Base-by-base conservation (phyloP, 805 yeast genomes). In the Myxozyma monticola region DNA sequence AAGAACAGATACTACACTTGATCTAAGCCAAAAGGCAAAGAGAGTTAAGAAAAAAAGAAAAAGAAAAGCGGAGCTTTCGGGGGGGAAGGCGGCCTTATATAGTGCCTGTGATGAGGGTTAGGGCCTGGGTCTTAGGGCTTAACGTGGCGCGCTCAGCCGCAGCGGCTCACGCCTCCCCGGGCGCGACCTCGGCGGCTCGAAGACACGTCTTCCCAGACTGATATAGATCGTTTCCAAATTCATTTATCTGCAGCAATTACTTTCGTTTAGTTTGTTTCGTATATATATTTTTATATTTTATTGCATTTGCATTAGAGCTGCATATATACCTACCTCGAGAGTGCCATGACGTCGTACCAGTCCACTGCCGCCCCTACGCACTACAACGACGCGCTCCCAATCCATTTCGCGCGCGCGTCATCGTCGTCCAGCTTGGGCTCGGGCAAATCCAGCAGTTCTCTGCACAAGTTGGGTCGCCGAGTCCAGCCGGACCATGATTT, bases 1-100 rank as follows among this genome's bases (percentile, higher is more conserved):
- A 93, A 93, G 99, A 93, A 93, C 99, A 93, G 99, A 93, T 93
- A 93, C 99, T 93, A 93, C 99, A 93, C 98, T 89, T 93, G 99
- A 93, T 93, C 99, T 93, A 90, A 93, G 99, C 99, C 99, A 93
- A 88, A 88, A 86, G 98, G 98, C 99, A 91, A 93, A 93, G 98
- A 93, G 99, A 93, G 93, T 89, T 85, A 71, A 70, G 59, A 70
- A 68, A 71, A 51, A 51, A 35, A 54, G 25, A 30, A 51, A 45
- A 51, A 42, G 29, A 29, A 45, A 47, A 50, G 59, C 58, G 24
- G 8, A 40, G 58, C 57, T 48, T 53, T 37, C 31, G 31, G 54
- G 49, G 47, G 40, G 22, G 9, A 28, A 5, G 21, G 22, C 24
- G 10, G 22, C 44, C n/a, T 44, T 40, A 38, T 52, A 44, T 52